Evolutionary conservation across 495 filamentous ascomycete species (phyloP).

Genomic region (Penicillium egyptiacum): DNA sequence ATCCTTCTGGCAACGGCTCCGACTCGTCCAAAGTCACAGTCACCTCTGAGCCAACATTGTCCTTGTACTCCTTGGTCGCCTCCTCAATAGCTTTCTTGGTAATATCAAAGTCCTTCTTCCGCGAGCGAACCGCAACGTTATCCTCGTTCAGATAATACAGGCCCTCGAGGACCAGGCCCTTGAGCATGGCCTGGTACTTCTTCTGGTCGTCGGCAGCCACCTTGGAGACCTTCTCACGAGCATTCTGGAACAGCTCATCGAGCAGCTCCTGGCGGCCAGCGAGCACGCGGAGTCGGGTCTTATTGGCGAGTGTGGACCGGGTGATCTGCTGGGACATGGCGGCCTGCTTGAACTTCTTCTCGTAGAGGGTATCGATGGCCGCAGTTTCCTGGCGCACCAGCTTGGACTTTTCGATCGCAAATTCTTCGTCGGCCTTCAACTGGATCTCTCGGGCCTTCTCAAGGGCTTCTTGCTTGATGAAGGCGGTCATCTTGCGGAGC

Average conservation of each 20-base stretch:
- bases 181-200: slow-evolving; percentile 72
- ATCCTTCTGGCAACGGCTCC: slow-evolving; percentile 75
- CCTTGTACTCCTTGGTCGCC: slow-evolving; percentile 79
- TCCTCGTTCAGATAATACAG: slow-evolving; percentile 82
- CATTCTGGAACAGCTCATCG: slow-evolving; percentile 84
- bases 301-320: slow-evolving; percentile 90
- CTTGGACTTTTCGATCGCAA: slow-evolving; percentile 96
- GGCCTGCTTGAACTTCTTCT: slow-evolving; percentile 98
- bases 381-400: slow-evolving; percentile 92
- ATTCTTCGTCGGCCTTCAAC: slow-evolving; percentile 97
- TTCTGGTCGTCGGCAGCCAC: slow-evolving; percentile 62
- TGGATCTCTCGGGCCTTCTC: slow-evolving; percentile 97
- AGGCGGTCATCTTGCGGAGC: slow-evolving; percentile 99
- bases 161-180: slow-evolving; percentile 83
- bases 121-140: slow-evolving; percentile 66
- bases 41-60: slow-evolving; percentile 62
- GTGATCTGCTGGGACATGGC: slow-evolving; percentile 97
- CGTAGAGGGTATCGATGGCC: slow-evolving; percentile 86
- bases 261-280: slow-evolving; percentile 83
- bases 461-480: slow-evolving; percentile 97
- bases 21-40: slow-evolving; percentile 72
- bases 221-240: slow-evolving; percentile 62
- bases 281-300: slow-evolving; percentile 85
- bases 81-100: slow-evolving; percentile 72
- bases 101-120: slow-evolving; percentile 75